Conservation (phyloP, 2,329 filamentous ascomycete species). For the Ophiostoma quercus region DNA sequence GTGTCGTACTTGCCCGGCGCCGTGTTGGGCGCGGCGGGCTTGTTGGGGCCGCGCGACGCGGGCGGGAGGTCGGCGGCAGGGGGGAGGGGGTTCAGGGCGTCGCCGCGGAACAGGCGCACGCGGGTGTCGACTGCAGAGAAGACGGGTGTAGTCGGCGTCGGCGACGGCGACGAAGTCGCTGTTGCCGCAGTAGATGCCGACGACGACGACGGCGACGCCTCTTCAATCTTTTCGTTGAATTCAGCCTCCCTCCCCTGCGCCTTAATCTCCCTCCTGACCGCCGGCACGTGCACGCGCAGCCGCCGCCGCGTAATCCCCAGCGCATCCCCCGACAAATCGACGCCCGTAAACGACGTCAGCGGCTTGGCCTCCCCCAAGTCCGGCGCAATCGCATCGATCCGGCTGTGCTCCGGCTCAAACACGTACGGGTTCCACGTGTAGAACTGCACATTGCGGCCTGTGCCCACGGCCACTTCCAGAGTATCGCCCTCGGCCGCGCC, state of each 20-base stretch:
- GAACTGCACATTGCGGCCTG: slow-evolving; percentile 55
- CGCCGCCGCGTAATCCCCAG: slow-evolving; percentile 52
- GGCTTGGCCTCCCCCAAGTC: slow-evolving; percentile 25
- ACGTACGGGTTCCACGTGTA: slow-evolving; percentile 49
- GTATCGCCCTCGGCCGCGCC: slow-evolving; percentile 50
- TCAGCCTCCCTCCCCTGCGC: slow-evolving; percentile 24
- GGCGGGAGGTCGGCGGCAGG: not conserved
- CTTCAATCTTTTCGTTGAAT: slow-evolving; percentile 7
- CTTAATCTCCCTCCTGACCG: slow-evolving; percentile 40
- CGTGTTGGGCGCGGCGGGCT: not conserved
- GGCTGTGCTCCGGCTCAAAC: slow-evolving; percentile 26
- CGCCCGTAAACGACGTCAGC: slow-evolving; percentile 54
- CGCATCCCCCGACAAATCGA: slow-evolving; percentile 59
- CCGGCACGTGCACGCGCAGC: slow-evolving; percentile 42
- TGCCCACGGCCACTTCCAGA: slow-evolving; percentile 58
- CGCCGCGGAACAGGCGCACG: slow-evolving; percentile 34
- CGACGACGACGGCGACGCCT: slow-evolving; percentile 24
- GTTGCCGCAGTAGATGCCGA: slow-evolving; percentile 1
- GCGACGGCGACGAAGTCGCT: too few species aligned
- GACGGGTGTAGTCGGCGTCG: not conserved
- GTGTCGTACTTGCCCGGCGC: slow-evolving; percentile 51
- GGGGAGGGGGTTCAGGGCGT: slow-evolving; percentile 45
- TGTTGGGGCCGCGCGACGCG: not conserved
- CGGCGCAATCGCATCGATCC: not conserved
- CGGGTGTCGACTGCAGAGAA: slow-evolving; percentile 28